phyloP scores from a whole-genome alignment of 1,139 yeast species.

The Protomyces lactucae-debilis region DNA sequence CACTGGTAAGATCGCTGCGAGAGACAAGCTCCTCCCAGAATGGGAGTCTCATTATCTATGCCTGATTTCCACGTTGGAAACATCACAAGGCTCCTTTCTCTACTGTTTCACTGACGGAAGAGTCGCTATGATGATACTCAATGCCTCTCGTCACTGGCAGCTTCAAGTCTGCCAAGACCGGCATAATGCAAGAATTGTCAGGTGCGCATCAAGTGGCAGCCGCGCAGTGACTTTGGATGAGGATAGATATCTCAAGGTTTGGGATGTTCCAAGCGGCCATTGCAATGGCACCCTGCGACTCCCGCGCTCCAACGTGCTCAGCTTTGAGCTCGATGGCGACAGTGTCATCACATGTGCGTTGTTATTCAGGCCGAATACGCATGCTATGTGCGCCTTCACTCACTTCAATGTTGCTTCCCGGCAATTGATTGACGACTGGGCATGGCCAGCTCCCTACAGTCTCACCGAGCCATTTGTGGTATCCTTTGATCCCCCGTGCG shows the following conservation, averaged over 20 bases:
- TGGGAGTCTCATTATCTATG: not conserved
- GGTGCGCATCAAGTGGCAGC: not conserved
- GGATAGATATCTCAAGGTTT: slow-evolving; percentile 2
- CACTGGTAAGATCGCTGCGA: slow-evolving; percentile 14
- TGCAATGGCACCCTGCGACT: not conserved
- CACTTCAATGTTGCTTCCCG: too few relatives aligned
- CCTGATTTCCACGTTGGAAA: not conserved
- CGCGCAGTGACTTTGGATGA: not conserved
- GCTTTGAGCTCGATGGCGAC: too few relatives aligned
- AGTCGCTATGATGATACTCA: slow-evolving; percentile 3
- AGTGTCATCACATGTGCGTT: too few relatives aligned
- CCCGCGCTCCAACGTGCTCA: too few relatives aligned
- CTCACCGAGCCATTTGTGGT: too few relatives aligned
- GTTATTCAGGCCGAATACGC: too few relatives aligned
- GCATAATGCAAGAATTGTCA: not conserved
- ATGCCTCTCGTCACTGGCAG: slow-evolving; percentile 6
- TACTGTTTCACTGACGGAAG: slow-evolving; percentile 14
- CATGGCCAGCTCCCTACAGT: too few relatives aligned
- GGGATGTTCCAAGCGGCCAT: not conserved
- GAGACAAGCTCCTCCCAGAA: slow-evolving; percentile 5
- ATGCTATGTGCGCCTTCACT: too few relatives aligned
- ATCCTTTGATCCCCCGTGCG: too few relatives aligned
- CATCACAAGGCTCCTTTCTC: not conserved
- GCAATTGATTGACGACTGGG: too few relatives aligned
- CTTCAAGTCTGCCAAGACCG: not conserved